Evolutionary conservation across 1,284 basidiomycete genomes (phyloP), one percentile per base, ranked within the genome.

Genomic region (Leccinum huronense): DNA sequence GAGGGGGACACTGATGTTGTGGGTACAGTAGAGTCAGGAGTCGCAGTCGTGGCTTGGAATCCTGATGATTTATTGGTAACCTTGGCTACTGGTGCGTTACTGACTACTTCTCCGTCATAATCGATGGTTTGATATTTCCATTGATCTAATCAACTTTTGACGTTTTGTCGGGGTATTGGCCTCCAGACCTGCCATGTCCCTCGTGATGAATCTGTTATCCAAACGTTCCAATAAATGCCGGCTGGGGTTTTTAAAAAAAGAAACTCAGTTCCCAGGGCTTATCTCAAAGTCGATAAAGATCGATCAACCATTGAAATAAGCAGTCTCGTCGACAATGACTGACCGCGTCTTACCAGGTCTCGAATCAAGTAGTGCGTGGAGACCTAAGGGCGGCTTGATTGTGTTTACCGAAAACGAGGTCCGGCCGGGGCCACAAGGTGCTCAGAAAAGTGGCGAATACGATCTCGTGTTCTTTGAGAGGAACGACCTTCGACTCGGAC

Each of bases 401-500:
- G 93, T 88, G 1, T 81, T 85, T 10, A 89, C 91, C 0, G 94
- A 98, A 72, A 80, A 94, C 58, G 97, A 94, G 70, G 92, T 71
- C 9, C 68, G 93, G 0, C 85, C 84, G 38, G 82, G 87, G 64
- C 86, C 88, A 19, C 86, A 88, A 51, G 90, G 89, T 3, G 81
- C 85, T 51, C 91, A 90, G 0, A 83, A 81, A 59, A 82, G 82
- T 38, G 89, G 85, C 5, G 82, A 90, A 60, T 91, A 97, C 73
- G 94, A 97, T 70, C 81, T 99, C 1, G 88, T 98, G 0, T 98
- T 99, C 77, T 95, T 98, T 68, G 97, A 99, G 79, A 82, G 94
- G 68, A 99, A 99, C 75, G 97, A 97, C 0, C 77, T 99, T 64
- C 80, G 95, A 61, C 92, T 97, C 72, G 94, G 95, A 27, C 10